phyloP scores from a whole-genome alignment of 1,284 basidiomycete species.

The Microstroma glucosiphilum region DNA sequence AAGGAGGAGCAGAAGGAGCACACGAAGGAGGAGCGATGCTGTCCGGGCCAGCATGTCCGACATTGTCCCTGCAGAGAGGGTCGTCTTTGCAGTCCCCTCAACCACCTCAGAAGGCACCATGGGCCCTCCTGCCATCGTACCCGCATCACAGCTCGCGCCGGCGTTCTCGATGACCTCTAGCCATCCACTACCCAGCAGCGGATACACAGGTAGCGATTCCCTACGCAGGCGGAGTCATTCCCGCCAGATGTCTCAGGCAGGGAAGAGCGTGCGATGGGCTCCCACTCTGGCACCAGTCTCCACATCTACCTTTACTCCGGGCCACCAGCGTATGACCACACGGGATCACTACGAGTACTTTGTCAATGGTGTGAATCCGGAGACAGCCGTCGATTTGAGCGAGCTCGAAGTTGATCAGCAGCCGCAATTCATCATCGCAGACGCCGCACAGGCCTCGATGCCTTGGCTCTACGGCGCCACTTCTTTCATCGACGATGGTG shows the following conservation, averaged over 20 bases:
- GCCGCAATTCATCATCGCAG: background rate
- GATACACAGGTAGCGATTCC: background rate
- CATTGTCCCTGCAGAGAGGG: constrained; percentile 6
- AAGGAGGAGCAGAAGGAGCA: constrained; percentile 36
- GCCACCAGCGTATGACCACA: constrained; percentile 31
- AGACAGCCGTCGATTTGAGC: constrained; percentile 8
- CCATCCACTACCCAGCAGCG: background rate
- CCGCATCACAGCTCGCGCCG: background rate
- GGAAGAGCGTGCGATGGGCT: constrained; percentile 24
- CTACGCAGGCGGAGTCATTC: background rate
- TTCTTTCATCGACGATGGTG: background rate
- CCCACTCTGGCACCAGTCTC: constrained; percentile 17
- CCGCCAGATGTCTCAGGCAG: background rate
- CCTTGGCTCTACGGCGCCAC: background rate
- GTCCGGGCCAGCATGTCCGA: background rate
- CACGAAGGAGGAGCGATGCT: constrained; percentile 21
- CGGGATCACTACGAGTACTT: constrained; percentile 40
- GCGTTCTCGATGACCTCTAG: background rate
- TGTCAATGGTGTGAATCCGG: constrained; percentile 34
- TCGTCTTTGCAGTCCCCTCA: too few relatives aligned
- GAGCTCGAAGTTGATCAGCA: constrained; percentile 26
- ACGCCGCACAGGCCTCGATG: background rate
- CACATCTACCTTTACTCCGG: constrained; percentile 16
- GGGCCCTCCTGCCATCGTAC: background rate
- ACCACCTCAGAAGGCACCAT: too few relatives aligned